phyloP scores from a whole-genome alignment of 306 rosid genomes.

The Quercus parvula region DNA sequence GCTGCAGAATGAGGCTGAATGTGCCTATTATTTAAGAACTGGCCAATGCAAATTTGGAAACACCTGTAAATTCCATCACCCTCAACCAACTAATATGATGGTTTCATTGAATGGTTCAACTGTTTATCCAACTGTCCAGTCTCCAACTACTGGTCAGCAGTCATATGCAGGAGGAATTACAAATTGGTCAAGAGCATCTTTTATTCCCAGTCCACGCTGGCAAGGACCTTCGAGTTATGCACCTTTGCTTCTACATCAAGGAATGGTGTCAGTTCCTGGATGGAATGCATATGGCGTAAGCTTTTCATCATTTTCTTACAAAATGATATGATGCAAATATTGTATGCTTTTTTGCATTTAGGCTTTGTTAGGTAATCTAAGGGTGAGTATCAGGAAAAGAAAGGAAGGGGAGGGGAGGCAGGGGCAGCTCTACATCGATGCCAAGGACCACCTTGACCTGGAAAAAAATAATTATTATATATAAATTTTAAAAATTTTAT shows the following conservation, averaged over 20 bases:
- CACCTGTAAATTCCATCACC: slow-evolving; percentile 98
- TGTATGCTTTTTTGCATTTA: background rate
- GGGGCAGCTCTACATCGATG: too few species aligned
- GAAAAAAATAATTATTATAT: too few species aligned
- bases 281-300: slow-evolving; percentile 91
- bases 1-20: slow-evolving; percentile 74
- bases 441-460: too few species aligned
- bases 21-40: slow-evolving; percentile 91
- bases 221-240: slow-evolving; percentile 93
- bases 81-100: slow-evolving; percentile 89
- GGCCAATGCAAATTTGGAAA: slow-evolving; percentile 92
- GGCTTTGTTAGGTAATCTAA: background rate
- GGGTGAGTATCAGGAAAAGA: background rate
- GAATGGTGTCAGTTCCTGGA: slow-evolving; percentile 90
- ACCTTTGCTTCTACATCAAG: slow-evolving; percentile 84
- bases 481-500: too few species aligned
- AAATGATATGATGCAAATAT: background rate
- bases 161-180: slow-evolving; percentile 79
- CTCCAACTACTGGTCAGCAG: slow-evolving; percentile 89
- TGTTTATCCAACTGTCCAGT: slow-evolving; percentile 77
- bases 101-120: slow-evolving; percentile 82
- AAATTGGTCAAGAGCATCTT: slow-evolving; percentile 92
- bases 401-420: too few species aligned
- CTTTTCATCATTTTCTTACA: slow-evolving; percentile 24
- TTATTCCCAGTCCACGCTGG: slow-evolving; percentile 94